Evolutionary conservation across 768 basidiomycete species (phyloP).

Genomic region (Aureoboletus auriporus): DNA sequence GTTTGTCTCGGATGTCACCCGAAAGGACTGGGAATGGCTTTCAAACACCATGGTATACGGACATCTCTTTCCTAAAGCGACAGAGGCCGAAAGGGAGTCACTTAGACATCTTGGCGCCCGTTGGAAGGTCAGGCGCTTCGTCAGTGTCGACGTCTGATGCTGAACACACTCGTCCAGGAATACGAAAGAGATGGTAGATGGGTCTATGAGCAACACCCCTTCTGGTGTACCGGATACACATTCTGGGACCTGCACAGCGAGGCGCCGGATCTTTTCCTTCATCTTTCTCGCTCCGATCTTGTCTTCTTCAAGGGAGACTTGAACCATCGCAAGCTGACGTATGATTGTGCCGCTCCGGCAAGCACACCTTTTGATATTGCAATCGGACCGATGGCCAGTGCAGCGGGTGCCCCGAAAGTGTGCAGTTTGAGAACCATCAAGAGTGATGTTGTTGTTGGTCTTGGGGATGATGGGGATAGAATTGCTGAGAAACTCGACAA

Average conservation of each 20-base stretch:
- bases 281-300: conserved; percentile 85
- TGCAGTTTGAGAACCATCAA: conserved; percentile 90
- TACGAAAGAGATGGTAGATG: conserved; percentile 91
- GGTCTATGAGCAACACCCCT: conserved; percentile 92
- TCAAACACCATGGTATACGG: conserved; percentile 87
- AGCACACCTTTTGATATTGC: conserved; percentile 87
- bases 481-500: conserved; percentile 79
- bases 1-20: conserved; percentile 93
- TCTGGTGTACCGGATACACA: conserved; percentile 96
- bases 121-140: conserved; percentile 67
- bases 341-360: conserved; percentile 82
- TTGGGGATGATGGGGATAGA: conserved; percentile 64
- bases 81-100: conserved; percentile 77
- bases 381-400: conserved; percentile 88
- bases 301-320: conserved; percentile 95
- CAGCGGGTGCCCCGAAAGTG: conserved; percentile 83
- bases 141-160: background rate
- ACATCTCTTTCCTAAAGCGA: conserved; percentile 82
- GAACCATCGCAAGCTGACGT: conserved; percentile 88
- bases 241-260: conserved; percentile 85
- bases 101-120: conserved; percentile 73
- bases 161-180: conserved; percentile 44
- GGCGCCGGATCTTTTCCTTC: conserved; percentile 88
- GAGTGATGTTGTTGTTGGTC: conserved; percentile 90
- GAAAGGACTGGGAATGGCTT: conserved; percentile 93